Evolutionary conservation across 495 filamentous ascomycete species (phyloP), one percentile per base, ranked within the genome.

Genomic region (Hyaloscypha hepaticicola): DNA sequence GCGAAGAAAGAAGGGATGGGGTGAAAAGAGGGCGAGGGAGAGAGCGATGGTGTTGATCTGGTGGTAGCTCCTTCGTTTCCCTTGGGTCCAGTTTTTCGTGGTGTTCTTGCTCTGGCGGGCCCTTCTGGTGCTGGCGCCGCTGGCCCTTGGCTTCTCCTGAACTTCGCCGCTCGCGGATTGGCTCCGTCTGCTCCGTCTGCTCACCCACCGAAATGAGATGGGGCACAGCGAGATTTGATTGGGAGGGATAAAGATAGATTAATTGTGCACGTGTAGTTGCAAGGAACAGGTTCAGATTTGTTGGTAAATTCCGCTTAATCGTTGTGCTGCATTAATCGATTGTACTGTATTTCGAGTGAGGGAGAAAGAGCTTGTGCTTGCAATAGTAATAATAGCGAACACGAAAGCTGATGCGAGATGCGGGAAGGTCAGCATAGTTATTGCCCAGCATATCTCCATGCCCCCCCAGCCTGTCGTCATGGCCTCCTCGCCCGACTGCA

Each of bases 171-270:
- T 4, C 38, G 7, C 7, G 38, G 38, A 45, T 45, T 45, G 38
- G 38, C 38, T 45, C 11, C 38, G 12, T 3, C 12, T 14, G 38
- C 19, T 8, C 6, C 38, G 19, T 3, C 8, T 45, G 38, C 38
- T 45, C 38, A 45, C 38, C 57, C 25, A 50, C 34, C 58, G 11
- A 48, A 49, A 60, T 49, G 38, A 59, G 34, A 24, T 59, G 34
- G 29, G 53, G 53, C 53, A 57, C 53, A 57, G 53, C 28, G 53
- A 57, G 22, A n/a, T 21, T 24, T 57, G 53, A 57, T 57, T 57
- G 22, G 53, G 19, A 33, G 25, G 53, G 50, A 53, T n/a, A 27
- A 31, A 5, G 5, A 28, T 9, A 57, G 33, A 33, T 53, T 53
- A 24, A 53, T 57, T 29, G 28, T 28, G 28, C 53, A 33, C 25